Base-by-base conservation (phyloP, 257 asterid genomes). In the Lycium barbarum region DNA sequence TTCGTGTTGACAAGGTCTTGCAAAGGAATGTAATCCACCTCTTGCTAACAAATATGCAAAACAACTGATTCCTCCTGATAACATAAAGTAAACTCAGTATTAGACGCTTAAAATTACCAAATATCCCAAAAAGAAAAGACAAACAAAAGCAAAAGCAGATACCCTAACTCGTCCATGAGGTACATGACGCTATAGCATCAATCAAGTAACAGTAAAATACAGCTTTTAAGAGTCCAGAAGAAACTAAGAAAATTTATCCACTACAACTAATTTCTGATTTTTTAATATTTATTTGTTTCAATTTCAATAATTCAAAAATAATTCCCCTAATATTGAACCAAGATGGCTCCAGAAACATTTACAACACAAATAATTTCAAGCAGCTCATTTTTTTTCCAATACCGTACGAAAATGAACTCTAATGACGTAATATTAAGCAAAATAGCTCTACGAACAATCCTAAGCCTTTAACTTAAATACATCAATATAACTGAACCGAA, bases 11-110 rank as follows among this genome's bases (percentile, higher is more conserved):
- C 80, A 45, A 72, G 80, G 18, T 57, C 36, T 68, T 22, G 35
- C 85, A 15, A 70, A 83, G 79, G 38, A 65, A 47, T 61, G 22
- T 10, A 26, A 47, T 57, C 65, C 81, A 83, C 63, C 22, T 70
- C 53, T 70, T 47, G 59, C 58, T 5, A 83, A 76, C 86, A 33
- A 78, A 15, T 33, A 78, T 8, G 53, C 82, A 78, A 53, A 53
- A 78, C 22, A 78, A 53, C 43, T 36, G 9, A 78, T 53, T 49
- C 14, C 65, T 26, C 65, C 82, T 53, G 65, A 53, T 78, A 51
- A 7, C 7, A 14, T 7, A 13, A 53, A 78, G 49, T 26, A 33
- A 78, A 53, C 0, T 53, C 2, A 53, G 26, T 11, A 78, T 78
- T 78, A 15, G n/a, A 78, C n/a, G 53, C 65, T 43, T 35, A 26